Percentiles rank a stretch among this genome's conserved stretches.
phyloP scores from a whole-genome alignment of 73 alveolate genomes.

The Stentor coeruleus region DNA sequence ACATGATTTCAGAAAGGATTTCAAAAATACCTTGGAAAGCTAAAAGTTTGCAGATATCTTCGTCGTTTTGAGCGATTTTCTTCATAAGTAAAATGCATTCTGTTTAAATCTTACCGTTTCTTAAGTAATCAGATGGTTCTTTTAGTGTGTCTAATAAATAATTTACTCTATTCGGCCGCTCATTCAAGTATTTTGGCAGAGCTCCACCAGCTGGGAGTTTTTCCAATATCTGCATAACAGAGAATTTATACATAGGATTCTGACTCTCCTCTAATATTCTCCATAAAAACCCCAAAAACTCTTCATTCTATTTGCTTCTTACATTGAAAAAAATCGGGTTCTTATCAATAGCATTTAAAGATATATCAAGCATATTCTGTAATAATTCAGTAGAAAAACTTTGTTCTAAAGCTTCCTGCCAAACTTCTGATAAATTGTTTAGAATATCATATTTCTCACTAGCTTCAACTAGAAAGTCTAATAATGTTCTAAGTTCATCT shows the following conservation, averaged over 20 bases:
- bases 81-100: not conserved
- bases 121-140: constrained; percentile 18
- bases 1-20: not conserved
- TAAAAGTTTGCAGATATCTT: constrained; percentile 7
- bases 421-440: not conserved
- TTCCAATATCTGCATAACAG: not conserved
- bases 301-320: not conserved
- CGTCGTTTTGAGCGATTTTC: not conserved
- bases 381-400: too few species aligned
- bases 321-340: not conserved
- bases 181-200: not conserved
- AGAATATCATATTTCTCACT: not conserved
- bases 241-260: not conserved
- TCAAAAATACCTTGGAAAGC: constrained; percentile 24
- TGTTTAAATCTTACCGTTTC: not conserved
- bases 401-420: not conserved
- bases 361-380: not conserved
- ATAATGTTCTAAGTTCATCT: not conserved
- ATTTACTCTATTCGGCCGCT: not conserved
- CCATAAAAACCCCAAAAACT: not conserved
- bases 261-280: not conserved
- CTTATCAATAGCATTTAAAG: not conserved
- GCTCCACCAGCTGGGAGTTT: not conserved
- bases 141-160: not conserved
- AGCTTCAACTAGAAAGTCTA: not conserved